phyloP scores from a whole-genome alignment of 768 basidiomycete genomes.

The Russula sp. region DNA sequence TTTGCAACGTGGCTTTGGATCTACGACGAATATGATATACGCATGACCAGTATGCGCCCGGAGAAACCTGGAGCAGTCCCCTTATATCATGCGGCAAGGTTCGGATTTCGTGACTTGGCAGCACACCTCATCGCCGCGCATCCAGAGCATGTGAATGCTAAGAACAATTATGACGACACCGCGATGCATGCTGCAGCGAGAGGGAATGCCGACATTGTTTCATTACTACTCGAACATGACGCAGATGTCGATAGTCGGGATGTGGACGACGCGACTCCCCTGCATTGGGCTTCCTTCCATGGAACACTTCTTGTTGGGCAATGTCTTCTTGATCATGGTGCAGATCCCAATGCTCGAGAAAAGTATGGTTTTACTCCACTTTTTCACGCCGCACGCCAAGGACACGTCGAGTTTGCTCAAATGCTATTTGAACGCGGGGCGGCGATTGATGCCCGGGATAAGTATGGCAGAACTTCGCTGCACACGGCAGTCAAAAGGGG shows the following conservation, averaged over 20 bases:
- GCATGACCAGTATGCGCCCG: neutral
- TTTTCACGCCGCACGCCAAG: no score
- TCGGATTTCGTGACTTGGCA: neutral
- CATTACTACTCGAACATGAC: neutral
- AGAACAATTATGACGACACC: rapidly evolving
- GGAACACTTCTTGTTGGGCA: neutral
- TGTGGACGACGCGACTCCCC: neutral
- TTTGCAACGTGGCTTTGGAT: neutral
- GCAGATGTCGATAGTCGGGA: neutral
- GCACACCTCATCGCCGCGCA: neutral
- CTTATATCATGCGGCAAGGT: neutral
- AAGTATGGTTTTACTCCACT: neutral
- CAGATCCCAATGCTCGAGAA: neutral
- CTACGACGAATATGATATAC: neutral
- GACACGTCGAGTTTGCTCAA: no score
- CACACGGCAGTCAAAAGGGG: neutral
- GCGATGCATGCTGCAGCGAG: neutral
- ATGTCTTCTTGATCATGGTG: neutral
- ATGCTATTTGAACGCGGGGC: no score
- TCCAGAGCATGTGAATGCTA: neutral
- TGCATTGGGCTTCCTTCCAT: neutral
- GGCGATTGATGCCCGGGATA: no score
- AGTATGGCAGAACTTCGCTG: no score
- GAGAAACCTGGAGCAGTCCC: neutral
- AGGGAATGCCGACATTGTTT: neutral